phyloP scores from a whole-genome alignment of 495 filamentous ascomycete genomes.

The Tetracladium setigerum region DNA sequence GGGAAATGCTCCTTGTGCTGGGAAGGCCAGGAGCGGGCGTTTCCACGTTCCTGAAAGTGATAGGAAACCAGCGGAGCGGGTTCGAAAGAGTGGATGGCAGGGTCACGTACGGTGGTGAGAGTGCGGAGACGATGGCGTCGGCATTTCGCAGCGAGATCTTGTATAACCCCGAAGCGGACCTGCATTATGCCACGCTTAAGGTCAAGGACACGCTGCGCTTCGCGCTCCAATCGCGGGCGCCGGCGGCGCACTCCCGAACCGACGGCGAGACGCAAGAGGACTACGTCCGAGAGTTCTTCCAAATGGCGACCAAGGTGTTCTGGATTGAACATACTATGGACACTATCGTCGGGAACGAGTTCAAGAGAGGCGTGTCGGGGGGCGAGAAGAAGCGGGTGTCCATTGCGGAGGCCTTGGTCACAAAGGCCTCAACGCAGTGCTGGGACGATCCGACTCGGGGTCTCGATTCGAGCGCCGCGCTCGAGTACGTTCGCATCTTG shows the following conservation, averaged over 20 bases:
- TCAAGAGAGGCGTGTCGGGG: constrained; percentile 61
- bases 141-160: constrained; percentile 32
- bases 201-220: constrained; percentile 61
- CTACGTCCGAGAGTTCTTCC: constrained; percentile 60
- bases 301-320: too few relatives aligned
- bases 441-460: constrained; percentile 81
- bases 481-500: constrained; percentile 64
- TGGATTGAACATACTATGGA: constrained; percentile 65
- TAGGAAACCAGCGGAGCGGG: constrained; percentile 54
- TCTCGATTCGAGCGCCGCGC: constrained; percentile 65
- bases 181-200: constrained; percentile 62
- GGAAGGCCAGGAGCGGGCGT: constrained; percentile 62
- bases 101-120: constrained; percentile 53
- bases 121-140: constrained; percentile 29
- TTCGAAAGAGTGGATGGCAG: constrained; percentile 52
- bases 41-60: constrained; percentile 56
- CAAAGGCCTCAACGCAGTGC: constrained; percentile 59
- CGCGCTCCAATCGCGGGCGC: constrained; percentile 58
- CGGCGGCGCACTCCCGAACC: constrained; percentile 36
- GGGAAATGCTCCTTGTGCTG: constrained; percentile 51
- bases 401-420: constrained; percentile 65
- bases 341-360: constrained; percentile 74
- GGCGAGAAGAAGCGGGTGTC: constrained; percentile 76
- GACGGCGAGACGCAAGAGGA: constrained; percentile 51
- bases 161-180: constrained; percentile 62